Evolutionary conservation across 1,284 basidiomycete species (phyloP).

Genomic region (Moniliophthora roreri): DNA sequence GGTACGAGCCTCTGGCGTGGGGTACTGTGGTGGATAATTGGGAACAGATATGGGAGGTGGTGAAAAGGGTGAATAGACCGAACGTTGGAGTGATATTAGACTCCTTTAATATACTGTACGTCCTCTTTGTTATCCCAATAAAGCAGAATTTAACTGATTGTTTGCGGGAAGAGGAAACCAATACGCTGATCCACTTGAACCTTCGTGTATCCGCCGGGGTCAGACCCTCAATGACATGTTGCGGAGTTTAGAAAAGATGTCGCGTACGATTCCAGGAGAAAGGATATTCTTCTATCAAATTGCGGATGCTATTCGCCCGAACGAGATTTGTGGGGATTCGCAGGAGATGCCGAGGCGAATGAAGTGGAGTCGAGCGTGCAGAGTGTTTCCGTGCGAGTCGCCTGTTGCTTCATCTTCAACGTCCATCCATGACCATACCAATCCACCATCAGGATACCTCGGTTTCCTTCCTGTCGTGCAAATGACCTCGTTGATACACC

Average conservation of each 20-base stretch:
- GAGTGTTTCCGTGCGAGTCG: constrained; percentile 24
- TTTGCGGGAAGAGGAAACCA: constrained; percentile 19
- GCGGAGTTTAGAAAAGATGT: constrained; percentile 21
- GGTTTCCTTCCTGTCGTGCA: constrained; percentile 24
- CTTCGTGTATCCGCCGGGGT: constrained; percentile 16
- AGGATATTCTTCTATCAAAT: constrained; percentile 27
- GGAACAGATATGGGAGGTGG: constrained; percentile 28
- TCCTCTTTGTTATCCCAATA: too few relatives aligned
- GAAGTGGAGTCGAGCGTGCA: constrained; percentile 24
- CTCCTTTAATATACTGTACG: constrained; percentile 24
- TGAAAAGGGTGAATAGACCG: constrained; percentile 20
- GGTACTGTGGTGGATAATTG: constrained; percentile 24
- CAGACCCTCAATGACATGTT: constrained; percentile 17
- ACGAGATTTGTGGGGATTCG: constrained; percentile 14
- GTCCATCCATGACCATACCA: constrained; percentile 1
- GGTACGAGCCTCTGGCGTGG: constrained; percentile 25
- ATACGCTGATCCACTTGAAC: constrained; percentile 24
- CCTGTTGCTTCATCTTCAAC: constrained; percentile 5
- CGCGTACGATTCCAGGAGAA: constrained; percentile 19
- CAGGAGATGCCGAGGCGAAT: constrained; percentile 21
- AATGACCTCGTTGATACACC: constrained; percentile 21
- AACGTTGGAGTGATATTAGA: constrained; percentile 27
- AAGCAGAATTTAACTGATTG: too few relatives aligned
- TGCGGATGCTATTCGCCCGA: constrained; percentile 23
- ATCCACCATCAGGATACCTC: constrained; percentile 12